Conservation (phyloP, 164 flowering plant genomes). For the Chimonanthus praecox region DNA sequence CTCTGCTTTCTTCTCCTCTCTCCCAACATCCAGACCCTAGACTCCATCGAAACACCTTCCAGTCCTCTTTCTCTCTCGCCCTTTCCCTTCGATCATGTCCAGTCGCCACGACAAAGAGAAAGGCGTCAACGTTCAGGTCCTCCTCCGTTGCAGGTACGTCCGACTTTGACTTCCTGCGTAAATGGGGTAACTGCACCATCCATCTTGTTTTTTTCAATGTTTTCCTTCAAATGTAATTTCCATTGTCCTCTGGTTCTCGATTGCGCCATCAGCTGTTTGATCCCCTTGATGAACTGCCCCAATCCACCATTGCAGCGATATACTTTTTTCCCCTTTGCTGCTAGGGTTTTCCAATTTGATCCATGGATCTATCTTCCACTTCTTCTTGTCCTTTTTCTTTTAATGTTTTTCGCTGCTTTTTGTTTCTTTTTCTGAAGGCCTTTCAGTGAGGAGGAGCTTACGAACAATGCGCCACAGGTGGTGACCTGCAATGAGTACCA, state of each 20-base stretch:
- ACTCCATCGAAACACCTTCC: neutral
- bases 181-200: neutral
- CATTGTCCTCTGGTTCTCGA: no score
- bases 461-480: conserved; percentile 88
- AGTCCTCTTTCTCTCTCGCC: conserved; percentile 6
- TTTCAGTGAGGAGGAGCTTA: conserved; percentile 84
- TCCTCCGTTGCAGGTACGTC: conserved; percentile 89
- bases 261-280: no score
- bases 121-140: conserved; percentile 92
- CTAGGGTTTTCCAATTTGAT: neutral
- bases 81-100: conserved; percentile 2
- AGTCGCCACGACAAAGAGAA: conserved; percentile 78
- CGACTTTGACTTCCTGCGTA: neutral
- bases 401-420: neutral
- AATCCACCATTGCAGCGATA: no score
- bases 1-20: no score
- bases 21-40: no score
- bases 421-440: conserved; percentile 42
- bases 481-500: conserved; percentile 76
- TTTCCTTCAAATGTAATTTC: no score
- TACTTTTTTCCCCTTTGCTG: neutral
- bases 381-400: neutral
- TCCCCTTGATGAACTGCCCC: no score
- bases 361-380: neutral
- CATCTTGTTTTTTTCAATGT: no score